These are phyloP conservation scores for Saussurea involucrata DNA, from an alignment of 129 eudicot genomes.

Conservation along the genomic window DNA sequence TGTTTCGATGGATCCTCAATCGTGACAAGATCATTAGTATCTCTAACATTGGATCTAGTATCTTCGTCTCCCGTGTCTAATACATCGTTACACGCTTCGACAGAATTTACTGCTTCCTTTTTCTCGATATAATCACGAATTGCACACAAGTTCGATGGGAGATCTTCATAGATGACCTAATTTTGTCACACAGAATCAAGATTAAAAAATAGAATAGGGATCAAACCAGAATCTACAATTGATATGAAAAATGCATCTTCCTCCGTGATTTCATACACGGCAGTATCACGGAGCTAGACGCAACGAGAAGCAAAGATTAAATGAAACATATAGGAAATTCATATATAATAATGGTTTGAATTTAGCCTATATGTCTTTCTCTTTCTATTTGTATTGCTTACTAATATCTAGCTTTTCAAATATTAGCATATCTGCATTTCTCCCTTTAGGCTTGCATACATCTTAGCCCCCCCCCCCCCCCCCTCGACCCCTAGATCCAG, in stretches of 20 bases:
- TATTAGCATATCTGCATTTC: no score
- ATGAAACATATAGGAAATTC: background rate
- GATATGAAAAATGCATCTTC: conserved; percentile 3
- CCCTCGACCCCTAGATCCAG: background rate
- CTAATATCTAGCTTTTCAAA: background rate
- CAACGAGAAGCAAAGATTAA: conserved; percentile 6
- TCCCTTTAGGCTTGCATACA: background rate
- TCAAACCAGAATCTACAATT: background rate
- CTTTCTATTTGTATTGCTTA: background rate
- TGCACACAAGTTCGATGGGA: conserved; percentile 92
- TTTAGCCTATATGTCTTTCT: background rate
- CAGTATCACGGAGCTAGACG: background rate
- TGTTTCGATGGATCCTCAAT: conserved; percentile 13
- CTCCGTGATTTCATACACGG: background rate
- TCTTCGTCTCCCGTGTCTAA: conserved; percentile 27
- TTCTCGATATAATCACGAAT: conserved; percentile 84
- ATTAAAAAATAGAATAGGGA: background rate
- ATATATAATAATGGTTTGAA: background rate
- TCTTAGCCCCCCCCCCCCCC: background rate
- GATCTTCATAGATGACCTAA: conserved; percentile 94
- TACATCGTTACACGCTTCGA: conserved; percentile 22
- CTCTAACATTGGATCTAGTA: conserved; percentile 3
- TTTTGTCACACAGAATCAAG: conserved; percentile 2
- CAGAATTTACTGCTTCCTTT: conserved; percentile 34
- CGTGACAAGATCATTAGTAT: conserved; percentile 8